These are phyloP conservation scores for Decorospora gaudefroyi DNA, from an alignment of 2,329 filamentous ascomycete genomes.

Conservation along the genomic window DNA sequence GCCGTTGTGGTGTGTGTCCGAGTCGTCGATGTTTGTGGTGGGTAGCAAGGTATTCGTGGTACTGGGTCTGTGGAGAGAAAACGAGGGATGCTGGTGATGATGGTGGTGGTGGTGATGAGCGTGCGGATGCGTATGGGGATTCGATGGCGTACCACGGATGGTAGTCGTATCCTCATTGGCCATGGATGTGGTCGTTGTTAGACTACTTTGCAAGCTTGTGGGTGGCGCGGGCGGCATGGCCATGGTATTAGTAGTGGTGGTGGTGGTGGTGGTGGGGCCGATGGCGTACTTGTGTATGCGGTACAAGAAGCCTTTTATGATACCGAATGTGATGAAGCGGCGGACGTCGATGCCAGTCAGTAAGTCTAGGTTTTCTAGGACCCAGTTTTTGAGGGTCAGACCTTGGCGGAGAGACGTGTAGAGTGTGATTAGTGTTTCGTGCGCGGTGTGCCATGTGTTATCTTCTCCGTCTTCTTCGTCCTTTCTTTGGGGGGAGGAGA, in stretches of 20 bases:
- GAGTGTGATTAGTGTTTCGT: conserved; percentile 68
- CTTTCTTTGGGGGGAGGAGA: conserved; percentile 11
- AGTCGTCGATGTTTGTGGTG: conserved; percentile 11
- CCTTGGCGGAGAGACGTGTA: conserved; percentile 86
- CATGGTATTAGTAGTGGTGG: too few species aligned
- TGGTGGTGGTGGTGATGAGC: conserved; percentile 11
- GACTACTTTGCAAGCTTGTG: conserved; percentile 31
- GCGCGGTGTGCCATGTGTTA: conserved; percentile 27
- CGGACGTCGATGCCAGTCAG: conserved; percentile 82
- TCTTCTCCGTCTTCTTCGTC: conserved; percentile 12
- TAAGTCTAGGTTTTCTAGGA: conserved; percentile 72
- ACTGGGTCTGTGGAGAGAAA: conserved; percentile 27
- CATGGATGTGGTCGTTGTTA: conserved; percentile 22
- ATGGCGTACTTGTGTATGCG: conserved; percentile 90
- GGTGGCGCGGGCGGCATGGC: conserved; percentile 35
- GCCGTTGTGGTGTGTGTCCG: conserved; percentile 9
- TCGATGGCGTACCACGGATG: conserved; percentile 17
- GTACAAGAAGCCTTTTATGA: conserved; percentile 94
- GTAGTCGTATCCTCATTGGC: conserved; percentile 27
- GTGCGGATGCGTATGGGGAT: conserved; percentile 1
- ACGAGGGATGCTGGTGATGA: conserved; percentile 21
- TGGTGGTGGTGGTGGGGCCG: conserved; percentile 47
- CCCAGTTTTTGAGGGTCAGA: conserved; percentile 84
- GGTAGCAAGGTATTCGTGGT: conserved; percentile 20
- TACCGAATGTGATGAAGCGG: conserved; percentile 89